Evolutionary conservation across 768 basidiomycete species (phyloP).

Genomic region (Chlorophyllum brunneum): DNA sequence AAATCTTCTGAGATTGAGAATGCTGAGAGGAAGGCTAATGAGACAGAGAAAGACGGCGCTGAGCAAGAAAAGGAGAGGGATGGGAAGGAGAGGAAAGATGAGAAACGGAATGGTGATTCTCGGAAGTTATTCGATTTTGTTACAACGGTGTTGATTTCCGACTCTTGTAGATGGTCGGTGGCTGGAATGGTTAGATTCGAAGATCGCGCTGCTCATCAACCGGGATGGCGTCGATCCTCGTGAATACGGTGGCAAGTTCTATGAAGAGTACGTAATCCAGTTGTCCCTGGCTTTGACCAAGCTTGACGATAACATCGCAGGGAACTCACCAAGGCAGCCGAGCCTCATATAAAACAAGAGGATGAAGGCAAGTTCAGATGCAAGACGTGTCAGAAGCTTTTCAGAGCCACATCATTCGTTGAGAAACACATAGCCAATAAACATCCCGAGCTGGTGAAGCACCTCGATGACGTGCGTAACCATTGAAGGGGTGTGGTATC

Average conservation of each 20-base stretch:
- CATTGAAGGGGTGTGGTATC: background rate
- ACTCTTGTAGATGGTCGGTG: constrained; percentile 71
- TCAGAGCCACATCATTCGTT: constrained; percentile 95
- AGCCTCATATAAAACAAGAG: constrained; percentile 86
- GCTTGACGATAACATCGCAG: constrained; percentile 35
- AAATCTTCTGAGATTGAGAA: constrained; percentile 54
- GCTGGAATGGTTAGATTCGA: constrained; percentile 86
- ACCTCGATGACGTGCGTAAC: constrained; percentile 71
- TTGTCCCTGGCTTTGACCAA: background rate
- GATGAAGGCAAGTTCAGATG: constrained; percentile 97
- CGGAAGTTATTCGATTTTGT: constrained; percentile 19
- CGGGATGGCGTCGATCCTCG: constrained; percentile 78
- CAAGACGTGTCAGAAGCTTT: constrained; percentile 94
- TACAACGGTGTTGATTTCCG: constrained; percentile 7
- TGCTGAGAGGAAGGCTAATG: constrained; percentile 42
- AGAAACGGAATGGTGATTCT: constrained; percentile 18
- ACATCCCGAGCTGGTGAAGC: constrained; percentile 80
- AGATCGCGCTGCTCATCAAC: constrained; percentile 77
- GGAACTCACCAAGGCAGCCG: constrained; percentile 75
- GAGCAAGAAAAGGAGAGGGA: constrained; percentile 32
- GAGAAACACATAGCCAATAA: constrained; percentile 98
- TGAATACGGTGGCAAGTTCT: constrained; percentile 85
- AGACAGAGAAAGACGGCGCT: constrained; percentile 30
- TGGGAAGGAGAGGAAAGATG: constrained; percentile 33
- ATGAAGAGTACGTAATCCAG: constrained; percentile 65